Evolutionary conservation across 257 asterid species (phyloP).

Genomic region (Forsythia suspensa): DNA sequence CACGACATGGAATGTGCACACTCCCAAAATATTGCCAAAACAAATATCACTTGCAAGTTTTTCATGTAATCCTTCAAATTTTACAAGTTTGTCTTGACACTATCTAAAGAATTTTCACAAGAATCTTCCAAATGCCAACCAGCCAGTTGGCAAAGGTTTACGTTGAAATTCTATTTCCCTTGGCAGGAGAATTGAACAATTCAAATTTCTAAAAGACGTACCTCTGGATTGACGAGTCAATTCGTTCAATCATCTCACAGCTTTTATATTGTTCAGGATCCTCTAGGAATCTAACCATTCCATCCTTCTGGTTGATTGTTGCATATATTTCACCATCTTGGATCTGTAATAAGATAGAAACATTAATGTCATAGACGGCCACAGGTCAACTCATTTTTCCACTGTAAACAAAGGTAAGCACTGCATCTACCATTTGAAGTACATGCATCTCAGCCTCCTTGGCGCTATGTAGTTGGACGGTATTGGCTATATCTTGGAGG

Average conservation of each 20-base stretch:
- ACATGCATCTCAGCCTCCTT: constrained; percentile 99
- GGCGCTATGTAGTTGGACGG: constrained; percentile 69
- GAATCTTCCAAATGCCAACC: background rate
- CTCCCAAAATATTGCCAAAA: background rate
- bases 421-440: constrained; percentile 80
- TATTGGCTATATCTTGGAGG: constrained; percentile 89
- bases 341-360: constrained; percentile 46
- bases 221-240: constrained; percentile 94
- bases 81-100: background rate
- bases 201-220: constrained; percentile 20
- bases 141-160: background rate
- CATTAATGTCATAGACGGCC: background rate
- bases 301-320: constrained; percentile 95
- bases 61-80: constrained; percentile 5
- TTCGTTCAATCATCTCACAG: constrained; percentile 88
- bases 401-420: constrained; percentile 8
- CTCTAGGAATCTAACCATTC: constrained; percentile 99
- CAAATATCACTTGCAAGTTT: background rate
- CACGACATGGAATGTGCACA: background rate
- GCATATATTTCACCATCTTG: constrained; percentile 96
- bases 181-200: background rate
- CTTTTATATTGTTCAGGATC: constrained; percentile 96
- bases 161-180: background rate
- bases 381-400: background rate
- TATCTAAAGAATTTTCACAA: background rate